These are phyloP conservation scores for Lathyrus tuberosus DNA, from an alignment of 306 rosid genomes.

Conservation along the genomic window DNA sequence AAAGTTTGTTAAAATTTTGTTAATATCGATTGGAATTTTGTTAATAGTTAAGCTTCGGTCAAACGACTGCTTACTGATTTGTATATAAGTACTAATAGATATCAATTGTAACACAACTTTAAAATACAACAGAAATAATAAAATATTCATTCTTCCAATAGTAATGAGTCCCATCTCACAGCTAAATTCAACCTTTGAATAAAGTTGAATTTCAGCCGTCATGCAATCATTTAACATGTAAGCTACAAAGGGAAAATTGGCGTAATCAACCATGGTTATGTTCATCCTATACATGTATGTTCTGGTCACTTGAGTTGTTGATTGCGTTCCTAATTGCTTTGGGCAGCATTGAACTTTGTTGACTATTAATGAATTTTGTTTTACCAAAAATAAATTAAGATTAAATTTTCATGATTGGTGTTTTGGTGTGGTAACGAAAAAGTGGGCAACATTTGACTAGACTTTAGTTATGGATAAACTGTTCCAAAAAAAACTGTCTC, in stretches of 20 bases:
- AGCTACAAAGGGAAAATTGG: slow-evolving; percentile 1
- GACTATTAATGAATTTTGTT: background rate
- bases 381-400: background rate
- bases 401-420: background rate
- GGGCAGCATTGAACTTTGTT: background rate
- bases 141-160: too few species aligned
- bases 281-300: background rate
- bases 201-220: background rate
- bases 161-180: background rate
- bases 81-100: too few species aligned
- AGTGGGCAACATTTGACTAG: background rate
- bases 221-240: background rate
- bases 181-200: slow-evolving; percentile 6
- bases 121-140: too few species aligned
- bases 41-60: too few species aligned
- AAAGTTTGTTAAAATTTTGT: too few species aligned
- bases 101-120: too few species aligned
- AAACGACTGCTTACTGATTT: too few species aligned
- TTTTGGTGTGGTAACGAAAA: background rate
- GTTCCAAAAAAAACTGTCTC: too few species aligned
- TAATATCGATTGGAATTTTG: too few species aligned
- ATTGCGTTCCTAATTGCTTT: background rate
- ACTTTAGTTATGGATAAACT: background rate
- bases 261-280: background rate
- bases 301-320: background rate